These are phyloP conservation scores for Lecanicillium sp. DNA, from an alignment of 2,329 filamentous ascomycete species.

Conservation along the genomic window DNA sequence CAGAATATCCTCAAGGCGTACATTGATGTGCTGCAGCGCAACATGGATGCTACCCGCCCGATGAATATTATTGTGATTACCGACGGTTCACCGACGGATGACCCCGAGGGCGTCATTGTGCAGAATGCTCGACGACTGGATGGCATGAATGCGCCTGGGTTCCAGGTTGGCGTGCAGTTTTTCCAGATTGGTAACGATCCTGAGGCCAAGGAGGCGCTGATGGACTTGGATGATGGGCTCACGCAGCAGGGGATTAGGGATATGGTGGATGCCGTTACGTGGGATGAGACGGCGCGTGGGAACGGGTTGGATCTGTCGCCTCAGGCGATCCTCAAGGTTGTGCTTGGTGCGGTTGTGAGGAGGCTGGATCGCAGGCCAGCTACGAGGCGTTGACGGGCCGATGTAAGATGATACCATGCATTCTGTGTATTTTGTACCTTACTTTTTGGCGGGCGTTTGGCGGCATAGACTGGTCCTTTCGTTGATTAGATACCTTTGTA, in stretches of 20 bases:
- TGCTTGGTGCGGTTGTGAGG: conserved; percentile 67
- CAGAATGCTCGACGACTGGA: conserved; percentile 64
- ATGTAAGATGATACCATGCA: no score
- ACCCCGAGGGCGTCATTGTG: conserved; percentile 65
- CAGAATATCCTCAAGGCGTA: conserved; percentile 68
- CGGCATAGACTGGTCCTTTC: no score
- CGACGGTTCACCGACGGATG: conserved; percentile 75
- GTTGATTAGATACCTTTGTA: no score
- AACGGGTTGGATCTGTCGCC: conserved; percentile 42
- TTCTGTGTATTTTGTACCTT: not conserved
- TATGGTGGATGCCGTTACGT: conserved; percentile 88
- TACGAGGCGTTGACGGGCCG: conserved; percentile 6
- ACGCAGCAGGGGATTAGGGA: conserved; percentile 58
- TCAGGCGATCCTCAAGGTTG: conserved; percentile 70
- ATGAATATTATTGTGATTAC: conserved; percentile 92
- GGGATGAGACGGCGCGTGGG: conserved; percentile 41
- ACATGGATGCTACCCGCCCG: conserved; percentile 52
- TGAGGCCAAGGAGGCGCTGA: conserved; percentile 56
- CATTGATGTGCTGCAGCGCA: conserved; percentile 35
- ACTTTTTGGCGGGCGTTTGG: no score
- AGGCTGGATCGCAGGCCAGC: conserved; percentile 25
- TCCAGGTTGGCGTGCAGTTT: conserved; percentile 90
- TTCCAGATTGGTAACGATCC: conserved; percentile 82
- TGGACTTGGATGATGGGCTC: conserved; percentile 67
- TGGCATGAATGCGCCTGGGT: conserved; percentile 57